Conservation (phyloP, 371 early-diverging fungal species). For the Lichtheimia ornata region DNA sequence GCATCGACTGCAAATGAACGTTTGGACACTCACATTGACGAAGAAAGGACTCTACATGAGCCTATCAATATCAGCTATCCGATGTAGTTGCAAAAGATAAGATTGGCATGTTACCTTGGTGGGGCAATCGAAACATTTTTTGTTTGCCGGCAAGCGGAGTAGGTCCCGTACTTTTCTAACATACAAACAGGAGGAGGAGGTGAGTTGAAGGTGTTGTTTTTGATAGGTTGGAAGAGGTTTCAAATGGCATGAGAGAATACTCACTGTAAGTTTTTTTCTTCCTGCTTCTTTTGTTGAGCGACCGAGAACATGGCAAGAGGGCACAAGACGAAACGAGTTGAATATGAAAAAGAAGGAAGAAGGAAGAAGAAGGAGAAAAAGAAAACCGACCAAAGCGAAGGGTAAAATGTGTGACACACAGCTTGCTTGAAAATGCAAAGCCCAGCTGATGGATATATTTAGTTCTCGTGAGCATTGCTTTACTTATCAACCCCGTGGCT, state of each 20-base stretch:
- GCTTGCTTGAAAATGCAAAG: slow-evolving; percentile 6
- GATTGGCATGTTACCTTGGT: slow-evolving; percentile 45
- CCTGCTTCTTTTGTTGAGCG: slow-evolving; percentile 17
- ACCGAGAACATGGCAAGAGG: not conserved
- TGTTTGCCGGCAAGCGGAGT: slow-evolving; percentile 54
- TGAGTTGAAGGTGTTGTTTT: not conserved
- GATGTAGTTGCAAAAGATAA: not conserved
- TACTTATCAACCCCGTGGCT: not conserved
- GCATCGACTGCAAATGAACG: slow-evolving; percentile 67
- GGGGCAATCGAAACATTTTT: slow-evolving; percentile 68
- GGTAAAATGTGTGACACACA: slow-evolving; percentile 6
- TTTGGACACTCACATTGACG: slow-evolving; percentile 61
- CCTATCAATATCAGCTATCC: not conserved
- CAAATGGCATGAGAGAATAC: not conserved
- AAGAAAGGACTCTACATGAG: slow-evolving; percentile 59
- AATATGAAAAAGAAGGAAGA: slow-evolving; percentile 7
- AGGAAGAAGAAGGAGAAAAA: slow-evolving; percentile 6
- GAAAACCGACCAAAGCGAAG: slow-evolving; percentile 5
- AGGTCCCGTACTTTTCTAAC: slow-evolving; percentile 37
- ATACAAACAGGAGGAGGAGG: not conserved
- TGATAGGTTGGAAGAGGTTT: not conserved
- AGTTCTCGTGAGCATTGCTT: not conserved
- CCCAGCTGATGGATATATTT: slow-evolving; percentile 2
- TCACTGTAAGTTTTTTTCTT: slow-evolving; percentile 21
- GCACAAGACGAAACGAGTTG: not conserved